A percentile compares a stretch with the other conserved stretches of the same genome.
These are phyloP conservation scores for Gossypium turneri DNA, from an alignment of 345 rosid genomes.

Conservation along the genomic window DNA sequence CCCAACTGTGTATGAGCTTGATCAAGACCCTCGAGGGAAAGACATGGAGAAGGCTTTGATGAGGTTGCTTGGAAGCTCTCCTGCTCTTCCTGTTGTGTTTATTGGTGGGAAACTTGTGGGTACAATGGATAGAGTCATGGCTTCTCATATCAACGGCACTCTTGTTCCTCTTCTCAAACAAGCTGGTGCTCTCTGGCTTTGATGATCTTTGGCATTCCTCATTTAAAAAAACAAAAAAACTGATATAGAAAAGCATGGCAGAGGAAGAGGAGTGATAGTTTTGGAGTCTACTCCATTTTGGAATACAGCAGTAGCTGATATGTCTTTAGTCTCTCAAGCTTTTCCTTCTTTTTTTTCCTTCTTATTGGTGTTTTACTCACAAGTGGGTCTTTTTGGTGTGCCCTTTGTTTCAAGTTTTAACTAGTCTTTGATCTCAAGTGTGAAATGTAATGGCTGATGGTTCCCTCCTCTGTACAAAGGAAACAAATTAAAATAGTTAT, in stretches of 20 bases:
- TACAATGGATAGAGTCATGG: slow-evolving; percentile 88
- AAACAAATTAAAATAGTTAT: slow-evolving; percentile 4
- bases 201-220: background rate
- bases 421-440: background rate
- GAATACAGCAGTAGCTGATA: slow-evolving; percentile 10
- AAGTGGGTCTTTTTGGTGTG: slow-evolving; percentile 12
- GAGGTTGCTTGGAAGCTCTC: slow-evolving; percentile 53
- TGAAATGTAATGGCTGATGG: slow-evolving; percentile 22
- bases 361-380: background rate
- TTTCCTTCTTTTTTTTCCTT: background rate
- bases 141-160: slow-evolving; percentile 85
- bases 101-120: slow-evolving; percentile 91
- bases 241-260: slow-evolving; percentile 16
- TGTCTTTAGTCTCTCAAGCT: background rate
- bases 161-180: slow-evolving; percentile 93
- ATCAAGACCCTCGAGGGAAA: slow-evolving; percentile 65
- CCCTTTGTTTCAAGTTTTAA: slow-evolving; percentile 11
- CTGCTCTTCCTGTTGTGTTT: slow-evolving; percentile 86
- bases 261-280: slow-evolving; percentile 37
- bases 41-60: slow-evolving; percentile 67
- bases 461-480: slow-evolving; percentile 47
- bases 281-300: slow-evolving; percentile 27
- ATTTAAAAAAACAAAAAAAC: background rate
- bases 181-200: slow-evolving; percentile 95
- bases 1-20: slow-evolving; percentile 86